These are phyloP conservation scores for Rhinocladiella mackenziei DNA, from an alignment of 2,329 filamentous ascomycete species.

Conservation along the genomic window DNA sequence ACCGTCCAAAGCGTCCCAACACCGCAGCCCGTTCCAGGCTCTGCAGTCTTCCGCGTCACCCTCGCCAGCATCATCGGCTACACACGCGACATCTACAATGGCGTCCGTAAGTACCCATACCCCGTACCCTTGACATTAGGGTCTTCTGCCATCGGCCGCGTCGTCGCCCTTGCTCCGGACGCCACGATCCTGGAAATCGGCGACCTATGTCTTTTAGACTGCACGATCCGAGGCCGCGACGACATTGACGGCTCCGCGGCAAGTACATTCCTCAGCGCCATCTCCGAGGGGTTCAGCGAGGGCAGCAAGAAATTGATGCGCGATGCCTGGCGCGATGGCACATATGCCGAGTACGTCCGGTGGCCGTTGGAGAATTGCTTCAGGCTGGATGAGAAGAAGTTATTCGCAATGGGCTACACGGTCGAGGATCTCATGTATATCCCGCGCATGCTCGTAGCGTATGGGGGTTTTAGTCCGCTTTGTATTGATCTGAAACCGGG, in stretches of 20 bases:
- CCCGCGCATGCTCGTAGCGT: conserved; percentile 37
- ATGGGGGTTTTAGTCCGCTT: conserved; percentile 40
- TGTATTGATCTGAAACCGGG: conserved; percentile 40
- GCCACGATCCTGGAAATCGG: conserved; percentile 36
- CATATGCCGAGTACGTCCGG: conserved; percentile 37
- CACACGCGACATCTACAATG: conserved; percentile 34
- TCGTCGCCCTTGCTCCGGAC: conserved; percentile 39
- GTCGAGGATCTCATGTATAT: conserved; percentile 40
- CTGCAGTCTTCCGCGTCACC: conserved; percentile 41
- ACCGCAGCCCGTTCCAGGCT: conserved; percentile 36
- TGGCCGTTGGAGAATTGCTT: conserved; percentile 40
- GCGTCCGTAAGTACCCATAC: conserved; percentile 38
- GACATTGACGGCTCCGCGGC: conserved; percentile 24
- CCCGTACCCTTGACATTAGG: conserved; percentile 37
- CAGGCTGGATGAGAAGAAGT: conserved; percentile 34
- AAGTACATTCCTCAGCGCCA: conserved; percentile 15
- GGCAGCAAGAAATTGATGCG: conserved; percentile 35
- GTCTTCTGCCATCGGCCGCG: conserved; percentile 36
- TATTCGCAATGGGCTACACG: conserved; percentile 38
- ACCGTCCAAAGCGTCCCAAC: conserved; percentile 12
- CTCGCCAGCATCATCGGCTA: conserved; percentile 35
- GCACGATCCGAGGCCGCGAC: conserved; percentile 38
- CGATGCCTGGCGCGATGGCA: conserved; percentile 38
- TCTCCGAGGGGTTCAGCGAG: conserved; percentile 31
- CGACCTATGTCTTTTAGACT: conserved; percentile 41